Conservation (phyloP, 2,329 filamentous ascomycete species). For the Colletotrichum caudatum region DNA sequence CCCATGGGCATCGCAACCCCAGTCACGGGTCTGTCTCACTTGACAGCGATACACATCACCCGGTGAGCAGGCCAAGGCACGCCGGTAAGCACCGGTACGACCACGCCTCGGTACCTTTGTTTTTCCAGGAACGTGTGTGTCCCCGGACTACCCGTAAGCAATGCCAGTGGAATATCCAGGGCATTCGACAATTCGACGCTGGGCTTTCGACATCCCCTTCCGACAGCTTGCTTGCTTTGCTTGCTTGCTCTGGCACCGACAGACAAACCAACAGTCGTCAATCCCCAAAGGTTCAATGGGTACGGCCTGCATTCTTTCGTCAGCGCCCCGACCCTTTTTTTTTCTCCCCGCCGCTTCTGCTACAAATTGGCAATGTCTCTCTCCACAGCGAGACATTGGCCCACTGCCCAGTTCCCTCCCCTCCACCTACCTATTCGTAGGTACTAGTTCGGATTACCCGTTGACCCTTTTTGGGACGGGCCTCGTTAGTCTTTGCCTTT, state of each 20-base stretch:
- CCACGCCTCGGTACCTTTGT: slow-evolving; percentile 19
- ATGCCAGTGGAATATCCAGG: slow-evolving; percentile 3
- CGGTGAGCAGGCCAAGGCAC: slow-evolving; percentile 33
- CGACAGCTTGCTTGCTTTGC: not conserved
- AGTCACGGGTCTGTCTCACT: slow-evolving; percentile 37
- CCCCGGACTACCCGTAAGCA: slow-evolving; percentile 24
- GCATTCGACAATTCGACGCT: not conserved
- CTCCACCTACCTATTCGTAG: not conserved
- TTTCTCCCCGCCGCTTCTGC: not conserved
- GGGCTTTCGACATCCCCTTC: slow-evolving; percentile 1
- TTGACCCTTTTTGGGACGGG: slow-evolving; percentile 2
- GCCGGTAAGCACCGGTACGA: slow-evolving; percentile 24
- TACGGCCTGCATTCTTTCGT: not conserved
- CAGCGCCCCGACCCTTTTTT: not conserved
- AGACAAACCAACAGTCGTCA: not conserved
- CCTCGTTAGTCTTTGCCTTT: slow-evolving; percentile 16
- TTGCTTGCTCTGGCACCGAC: not conserved
- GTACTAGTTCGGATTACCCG: slow-evolving; percentile 6
- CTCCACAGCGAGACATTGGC: slow-evolving; percentile 30
- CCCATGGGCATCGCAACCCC: slow-evolving; percentile 23
- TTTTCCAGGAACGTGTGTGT: slow-evolving; percentile 1
- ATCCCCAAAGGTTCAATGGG: not conserved
- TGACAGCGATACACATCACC: slow-evolving; percentile 26
- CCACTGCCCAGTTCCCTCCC: slow-evolving; percentile 16
- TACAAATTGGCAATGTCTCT: slow-evolving; percentile 29